Conservation (phyloP, 768 basidiomycete species). For the Pleurotus sapidus region DNA sequence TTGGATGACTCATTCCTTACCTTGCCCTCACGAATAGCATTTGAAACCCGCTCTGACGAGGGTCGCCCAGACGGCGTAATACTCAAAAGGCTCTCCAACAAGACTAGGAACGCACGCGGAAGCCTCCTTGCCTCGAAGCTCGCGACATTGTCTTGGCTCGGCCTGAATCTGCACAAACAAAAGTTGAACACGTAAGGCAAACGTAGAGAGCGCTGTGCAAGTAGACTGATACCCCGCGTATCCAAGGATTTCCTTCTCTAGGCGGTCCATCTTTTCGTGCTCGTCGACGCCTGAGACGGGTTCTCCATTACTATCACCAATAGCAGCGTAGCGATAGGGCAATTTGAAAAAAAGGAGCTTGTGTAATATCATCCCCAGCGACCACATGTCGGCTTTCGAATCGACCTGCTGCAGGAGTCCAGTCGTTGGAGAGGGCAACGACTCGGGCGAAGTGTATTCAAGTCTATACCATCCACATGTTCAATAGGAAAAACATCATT, state of each 20-base stretch:
- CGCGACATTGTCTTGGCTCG: slow-evolving; percentile 44
- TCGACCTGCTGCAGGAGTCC: slow-evolving; percentile 70
- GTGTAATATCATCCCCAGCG: slow-evolving; percentile 93
- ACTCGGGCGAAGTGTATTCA: slow-evolving; percentile 89
- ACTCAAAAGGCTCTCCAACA: slow-evolving; percentile 72
- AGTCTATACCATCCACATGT: slow-evolving; percentile 38
- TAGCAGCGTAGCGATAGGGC: slow-evolving; percentile 75
- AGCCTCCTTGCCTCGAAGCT: slow-evolving; percentile 71
- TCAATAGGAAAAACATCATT: not conserved
- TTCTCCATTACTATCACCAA: slow-evolving; percentile 42
- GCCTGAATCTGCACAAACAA: slow-evolving; percentile 39
- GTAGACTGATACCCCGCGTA: slow-evolving; percentile 62
- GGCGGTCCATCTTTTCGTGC: slow-evolving; percentile 58
- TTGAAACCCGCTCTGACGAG: slow-evolving; percentile 67
- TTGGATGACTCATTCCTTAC: slow-evolving; percentile 38
- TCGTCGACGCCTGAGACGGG: slow-evolving; percentile 41
- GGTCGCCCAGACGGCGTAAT: slow-evolving; percentile 61
- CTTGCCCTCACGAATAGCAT: slow-evolving; percentile 67
- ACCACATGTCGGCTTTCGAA: slow-evolving; percentile 96
- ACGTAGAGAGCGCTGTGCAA: not conserved
- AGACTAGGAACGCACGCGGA: slow-evolving; percentile 64
- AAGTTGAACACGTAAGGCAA: not conserved
- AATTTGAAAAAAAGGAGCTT: slow-evolving; percentile 89
- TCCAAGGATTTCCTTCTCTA: slow-evolving; percentile 69
- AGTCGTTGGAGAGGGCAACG: slow-evolving; percentile 63